These are phyloP conservation scores for Chaetomiaceae sp. DNA, from an alignment of 2,329 filamentous ascomycete species.

Conservation along the genomic window DNA sequence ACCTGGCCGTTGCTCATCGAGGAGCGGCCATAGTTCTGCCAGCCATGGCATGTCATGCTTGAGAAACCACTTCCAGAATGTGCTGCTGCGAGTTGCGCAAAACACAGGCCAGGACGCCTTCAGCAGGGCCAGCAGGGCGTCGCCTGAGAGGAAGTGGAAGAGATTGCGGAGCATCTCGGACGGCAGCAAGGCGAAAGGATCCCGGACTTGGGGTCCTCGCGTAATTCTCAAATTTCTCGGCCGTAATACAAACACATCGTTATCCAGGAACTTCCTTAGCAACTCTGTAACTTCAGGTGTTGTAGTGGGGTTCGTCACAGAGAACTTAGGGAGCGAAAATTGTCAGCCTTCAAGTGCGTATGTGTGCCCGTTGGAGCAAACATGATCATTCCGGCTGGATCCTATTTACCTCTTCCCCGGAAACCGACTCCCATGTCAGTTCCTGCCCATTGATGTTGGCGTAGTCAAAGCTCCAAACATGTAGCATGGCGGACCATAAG, in stretches of 20 bases:
- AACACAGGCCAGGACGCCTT: constrained; percentile 1
- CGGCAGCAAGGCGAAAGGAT: not conserved
- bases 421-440: not conserved
- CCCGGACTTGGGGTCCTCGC: not conserved
- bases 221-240: not conserved
- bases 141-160: not conserved
- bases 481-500: not conserved
- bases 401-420: not conserved
- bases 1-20: not conserved
- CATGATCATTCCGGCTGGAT: not conserved
- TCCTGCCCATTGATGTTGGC: not conserved
- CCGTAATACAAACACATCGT: not conserved
- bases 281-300: not conserved
- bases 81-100: not conserved
- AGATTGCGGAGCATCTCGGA: not conserved
- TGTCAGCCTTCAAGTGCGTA: too few species aligned
- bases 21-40: not conserved
- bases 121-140: not conserved
- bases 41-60: constrained; percentile 4
- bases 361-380: too few species aligned
- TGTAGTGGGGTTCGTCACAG: not conserved
- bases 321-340: not conserved
- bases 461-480: not conserved
- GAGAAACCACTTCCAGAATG: constrained; percentile 3
- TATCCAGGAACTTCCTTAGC: not conserved